A percentile compares a stretch with the other conserved stretches of the same genome.
Evolutionary conservation across 345 rosid species (phyloP).

Genomic region (Conringia planisiliqua): DNA sequence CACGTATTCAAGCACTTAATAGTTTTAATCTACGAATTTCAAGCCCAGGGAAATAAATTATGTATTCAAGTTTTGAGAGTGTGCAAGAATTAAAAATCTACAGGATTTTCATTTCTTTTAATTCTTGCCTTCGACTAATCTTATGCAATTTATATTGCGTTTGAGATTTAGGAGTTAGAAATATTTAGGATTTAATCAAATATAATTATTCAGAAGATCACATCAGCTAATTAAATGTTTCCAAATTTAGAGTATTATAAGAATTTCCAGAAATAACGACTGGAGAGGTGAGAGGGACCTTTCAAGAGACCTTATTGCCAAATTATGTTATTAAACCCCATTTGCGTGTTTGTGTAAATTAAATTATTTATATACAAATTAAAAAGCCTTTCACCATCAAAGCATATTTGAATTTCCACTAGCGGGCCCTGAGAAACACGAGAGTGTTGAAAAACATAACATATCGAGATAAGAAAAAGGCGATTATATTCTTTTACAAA

Average conservation of each 20-base stretch:
- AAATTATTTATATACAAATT: background rate
- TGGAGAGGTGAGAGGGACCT: conserved; percentile 19
- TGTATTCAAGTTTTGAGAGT: too few relatives aligned
- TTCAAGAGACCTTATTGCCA: background rate
- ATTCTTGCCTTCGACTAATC: too few relatives aligned
- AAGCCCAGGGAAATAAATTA: too few relatives aligned
- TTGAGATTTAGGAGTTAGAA: too few relatives aligned
- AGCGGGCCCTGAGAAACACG: conserved; percentile 18
- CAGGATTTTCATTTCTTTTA: too few relatives aligned
- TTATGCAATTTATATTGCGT: too few relatives aligned
- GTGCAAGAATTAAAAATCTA: too few relatives aligned
- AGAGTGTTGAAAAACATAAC: conserved; percentile 32
- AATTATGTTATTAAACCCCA: background rate
- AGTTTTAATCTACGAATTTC: too few relatives aligned
- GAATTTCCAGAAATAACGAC: conserved; percentile 8
- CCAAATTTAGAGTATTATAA: background rate
- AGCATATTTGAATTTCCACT: conserved; percentile 24
- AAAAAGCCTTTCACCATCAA: conserved; percentile 20
- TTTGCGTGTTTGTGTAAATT: conserved; percentile 17
- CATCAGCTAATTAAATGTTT: conserved; percentile 3
- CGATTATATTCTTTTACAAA: conserved; percentile 8
- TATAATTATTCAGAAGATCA: background rate
- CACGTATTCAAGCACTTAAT: too few relatives aligned
- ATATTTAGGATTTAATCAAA: too few relatives aligned
- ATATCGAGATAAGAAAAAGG: background rate